These are phyloP conservation scores for Auricularia cornea DNA, from an alignment of 768 basidiomycete genomes.

Conservation along the genomic window DNA sequence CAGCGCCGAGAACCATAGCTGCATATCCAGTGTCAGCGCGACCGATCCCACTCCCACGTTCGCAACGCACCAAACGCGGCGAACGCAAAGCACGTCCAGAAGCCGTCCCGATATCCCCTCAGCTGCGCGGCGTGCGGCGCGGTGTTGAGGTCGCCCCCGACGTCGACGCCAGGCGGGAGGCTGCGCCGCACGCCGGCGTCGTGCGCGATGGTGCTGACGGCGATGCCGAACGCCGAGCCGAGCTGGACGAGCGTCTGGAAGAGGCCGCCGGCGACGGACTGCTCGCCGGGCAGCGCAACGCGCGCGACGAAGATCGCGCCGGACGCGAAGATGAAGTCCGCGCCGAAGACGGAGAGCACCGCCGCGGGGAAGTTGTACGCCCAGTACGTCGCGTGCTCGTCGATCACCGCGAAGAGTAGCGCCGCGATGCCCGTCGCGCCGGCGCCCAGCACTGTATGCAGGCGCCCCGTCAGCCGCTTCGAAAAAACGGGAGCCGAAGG, in stretches of 20 bases:
- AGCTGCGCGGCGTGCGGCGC: conserved; percentile 33
- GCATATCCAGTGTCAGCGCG: background rate
- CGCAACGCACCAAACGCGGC: conserved; percentile 43
- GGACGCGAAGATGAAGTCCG: conserved; percentile 65
- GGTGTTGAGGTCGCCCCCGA: conserved; percentile 16
- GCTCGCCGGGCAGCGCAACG: conserved; percentile 56
- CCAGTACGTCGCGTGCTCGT: conserved; percentile 55
- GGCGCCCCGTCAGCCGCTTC: no score
- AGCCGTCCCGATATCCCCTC: conserved; percentile 50
- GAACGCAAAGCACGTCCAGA: conserved; percentile 59
- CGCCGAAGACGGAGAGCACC: conserved; percentile 58
- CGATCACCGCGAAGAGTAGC: conserved; percentile 61
- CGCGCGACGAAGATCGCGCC: conserved; percentile 72
- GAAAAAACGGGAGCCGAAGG: no score
- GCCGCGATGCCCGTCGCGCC: conserved; percentile 47
- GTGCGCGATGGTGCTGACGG: conserved; percentile 64
- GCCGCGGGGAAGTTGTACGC: conserved; percentile 67
- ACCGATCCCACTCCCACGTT: background rate
- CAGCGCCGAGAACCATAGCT: background rate
- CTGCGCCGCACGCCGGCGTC: conserved; percentile 38
- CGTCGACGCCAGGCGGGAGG: conserved; percentile 25
- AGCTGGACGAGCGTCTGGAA: conserved; percentile 32
- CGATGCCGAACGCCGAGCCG: conserved; percentile 61
- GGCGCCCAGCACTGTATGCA: conserved; percentile 41
- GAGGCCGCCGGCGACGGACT: conserved; percentile 20